phyloP scores from a whole-genome alignment of 768 basidiomycete genomes.

The Tylopilus balloui region DNA sequence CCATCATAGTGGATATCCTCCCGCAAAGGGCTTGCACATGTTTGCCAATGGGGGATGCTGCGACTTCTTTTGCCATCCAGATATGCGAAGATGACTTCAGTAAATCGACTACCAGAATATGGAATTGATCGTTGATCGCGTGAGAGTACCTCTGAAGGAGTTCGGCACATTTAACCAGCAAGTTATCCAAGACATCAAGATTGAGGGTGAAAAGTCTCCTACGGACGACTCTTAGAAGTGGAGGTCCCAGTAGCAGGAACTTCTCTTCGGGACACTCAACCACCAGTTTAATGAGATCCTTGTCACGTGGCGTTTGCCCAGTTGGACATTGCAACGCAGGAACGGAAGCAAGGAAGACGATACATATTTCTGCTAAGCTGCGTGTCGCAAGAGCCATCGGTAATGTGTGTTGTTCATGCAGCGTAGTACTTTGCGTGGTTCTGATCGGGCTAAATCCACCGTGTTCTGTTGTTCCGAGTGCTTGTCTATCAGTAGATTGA shows the following conservation, averaged over 20 bases:
- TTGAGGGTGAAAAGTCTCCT: constrained; percentile 52
- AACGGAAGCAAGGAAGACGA: constrained; percentile 57
- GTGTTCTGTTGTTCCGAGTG: constrained; percentile 37
- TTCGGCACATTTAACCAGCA: constrained; percentile 51
- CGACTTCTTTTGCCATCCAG: constrained; percentile 44
- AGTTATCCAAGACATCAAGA: constrained; percentile 42
- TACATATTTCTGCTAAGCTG: constrained; percentile 46
- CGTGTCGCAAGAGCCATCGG: constrained; percentile 27
- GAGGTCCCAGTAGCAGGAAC: constrained; percentile 55
- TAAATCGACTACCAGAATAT: constrained; percentile 53
- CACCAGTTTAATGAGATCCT: constrained; percentile 52
- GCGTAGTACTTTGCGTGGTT: constrained; percentile 33
- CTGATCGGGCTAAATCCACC: constrained; percentile 58
- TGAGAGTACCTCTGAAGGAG: constrained; percentile 54
- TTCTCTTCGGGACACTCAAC: constrained; percentile 46
- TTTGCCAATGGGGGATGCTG: constrained; percentile 35
- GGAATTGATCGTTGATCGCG: constrained; percentile 48
- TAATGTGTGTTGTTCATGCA: constrained; percentile 29
- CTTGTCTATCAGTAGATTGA: constrained; percentile 17
- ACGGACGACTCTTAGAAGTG: constrained; percentile 53
- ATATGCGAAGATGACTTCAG: constrained; percentile 59
- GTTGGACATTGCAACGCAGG: constrained; percentile 58
- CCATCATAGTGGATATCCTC: constrained; percentile 50
- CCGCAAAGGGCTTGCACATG: constrained; percentile 46
- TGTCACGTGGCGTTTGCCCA: constrained; percentile 58